Conservation (phyloP, 1,284 basidiomycete genomes). For the Neonothopanus nambi region DNA sequence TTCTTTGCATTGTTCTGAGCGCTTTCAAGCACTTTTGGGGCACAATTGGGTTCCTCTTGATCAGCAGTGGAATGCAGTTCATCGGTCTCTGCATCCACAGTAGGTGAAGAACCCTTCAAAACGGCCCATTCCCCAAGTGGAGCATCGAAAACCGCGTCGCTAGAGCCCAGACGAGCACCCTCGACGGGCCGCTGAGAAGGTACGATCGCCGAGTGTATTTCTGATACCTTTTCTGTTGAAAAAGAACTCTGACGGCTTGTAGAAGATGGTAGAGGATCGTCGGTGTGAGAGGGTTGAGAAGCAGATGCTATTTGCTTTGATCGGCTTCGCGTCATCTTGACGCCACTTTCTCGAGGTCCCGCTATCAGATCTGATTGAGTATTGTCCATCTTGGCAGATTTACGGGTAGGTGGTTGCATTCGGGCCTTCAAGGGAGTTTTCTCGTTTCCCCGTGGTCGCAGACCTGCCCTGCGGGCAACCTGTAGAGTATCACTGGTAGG, state of each 20-base stretch:
- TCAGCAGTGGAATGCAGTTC: slow-evolving; percentile 6
- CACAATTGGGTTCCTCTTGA: neutral
- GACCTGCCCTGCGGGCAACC: neutral
- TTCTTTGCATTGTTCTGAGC: neutral
- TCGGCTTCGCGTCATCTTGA: slow-evolving; percentile 14
- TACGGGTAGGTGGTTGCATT: neutral
- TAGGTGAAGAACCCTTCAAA: neutral
- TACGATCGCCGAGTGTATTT: neutral
- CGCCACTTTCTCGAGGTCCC: slow-evolving; percentile 10
- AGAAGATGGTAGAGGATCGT: neutral
- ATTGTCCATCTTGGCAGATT: neutral
- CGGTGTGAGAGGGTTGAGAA: neutral
- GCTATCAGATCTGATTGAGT: slow-evolving; percentile 9
- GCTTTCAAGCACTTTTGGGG: neutral
- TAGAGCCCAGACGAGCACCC: no score
- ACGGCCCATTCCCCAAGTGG: no score
- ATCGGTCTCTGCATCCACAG: slow-evolving; percentile 3
- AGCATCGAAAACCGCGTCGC: no score
- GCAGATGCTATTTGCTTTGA: slow-evolving; percentile 1
- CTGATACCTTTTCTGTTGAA: neutral
- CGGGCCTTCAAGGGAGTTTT: neutral
- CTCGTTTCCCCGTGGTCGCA: neutral
- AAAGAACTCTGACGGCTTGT: neutral
- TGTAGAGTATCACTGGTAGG: neutral
- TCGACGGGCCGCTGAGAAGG: no score